Base-by-base conservation (phyloP, 208 protist genomes). In the Herpetomonas samuelpessoai region DNA sequence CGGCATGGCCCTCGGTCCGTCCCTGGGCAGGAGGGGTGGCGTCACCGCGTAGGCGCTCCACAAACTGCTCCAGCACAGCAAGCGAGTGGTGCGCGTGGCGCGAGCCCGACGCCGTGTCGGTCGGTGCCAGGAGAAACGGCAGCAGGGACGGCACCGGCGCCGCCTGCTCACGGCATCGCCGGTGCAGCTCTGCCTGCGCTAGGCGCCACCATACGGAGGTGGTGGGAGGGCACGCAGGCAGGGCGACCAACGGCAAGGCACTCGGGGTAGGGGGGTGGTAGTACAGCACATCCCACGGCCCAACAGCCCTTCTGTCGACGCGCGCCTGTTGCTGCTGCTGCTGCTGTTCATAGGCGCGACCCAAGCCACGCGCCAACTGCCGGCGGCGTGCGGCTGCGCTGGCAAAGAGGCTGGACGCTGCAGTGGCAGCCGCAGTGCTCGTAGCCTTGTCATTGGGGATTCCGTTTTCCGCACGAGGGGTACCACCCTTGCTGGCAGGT, bases 261-360 rank as follows among this genome's bases (percentile, higher is more conserved):
- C 48, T 26, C 29, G 53, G 53, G 2, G 48, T 21, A 21, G 77
- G 67, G 10, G 77, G 77, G 44, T 84, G 77, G 66, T 72, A 79
- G 49, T 74, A 68, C 18, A 84, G 30, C 26, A 84, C 44, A 60
- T 84, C 77, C 60, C 75, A 79, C 4, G 77, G 58, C 25, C 59
- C 68, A 19, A 2, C 24, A 38, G 10, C 62, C 24, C 26, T 19
- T 1, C 16, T n/a, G 16, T 44, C 48, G 4, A 3, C 24, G 16
- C 21, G 31, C 24, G 2, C 3, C 39, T 51, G 56, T 14, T n/a
- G 22, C 18, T 51, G 35, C 35, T 41, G 12, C 45, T 10, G 41
- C 51, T 56, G 39, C 1, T 61, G 30, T 21, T 65, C 54, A 39
- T 38, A 44, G 1, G 55, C 29, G 1, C 63, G 24, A 9, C n/a